A percentile compares a stretch with the other conserved stretches of the same genome.
phyloP scores from a whole-genome alignment of 345 rosid genomes.

The Citrus reticulata region DNA sequence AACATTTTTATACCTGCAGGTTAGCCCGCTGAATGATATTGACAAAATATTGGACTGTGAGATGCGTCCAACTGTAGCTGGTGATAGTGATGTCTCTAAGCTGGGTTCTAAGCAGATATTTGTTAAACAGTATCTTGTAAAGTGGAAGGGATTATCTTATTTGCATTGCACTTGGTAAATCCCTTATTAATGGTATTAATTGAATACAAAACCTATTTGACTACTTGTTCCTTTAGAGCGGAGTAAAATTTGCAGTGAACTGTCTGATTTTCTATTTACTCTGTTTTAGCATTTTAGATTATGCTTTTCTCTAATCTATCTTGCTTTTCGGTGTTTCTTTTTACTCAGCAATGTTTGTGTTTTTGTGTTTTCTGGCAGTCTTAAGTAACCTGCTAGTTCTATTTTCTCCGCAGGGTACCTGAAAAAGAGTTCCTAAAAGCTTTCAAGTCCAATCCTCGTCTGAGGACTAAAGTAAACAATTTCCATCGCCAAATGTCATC shows the following conservation, averaged over 20 bases:
- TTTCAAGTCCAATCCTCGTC: conserved; percentile 85
- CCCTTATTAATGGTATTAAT: neutral
- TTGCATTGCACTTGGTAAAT: conserved; percentile 94
- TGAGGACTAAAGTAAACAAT: conserved; percentile 85
- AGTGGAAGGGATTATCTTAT: conserved; percentile 98
- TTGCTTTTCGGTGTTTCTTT: neutral
- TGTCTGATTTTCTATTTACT: neutral
- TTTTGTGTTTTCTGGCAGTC: conserved; percentile 1
- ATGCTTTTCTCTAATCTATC: neutral
- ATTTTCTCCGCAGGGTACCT: conserved; percentile 59
- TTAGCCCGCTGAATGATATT: conserved; percentile 90
- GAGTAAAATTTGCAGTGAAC: conserved; percentile 5
- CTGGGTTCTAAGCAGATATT: conserved; percentile 66
- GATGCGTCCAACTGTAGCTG: conserved; percentile 88
- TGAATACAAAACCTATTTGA: neutral
- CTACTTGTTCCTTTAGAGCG: neutral
- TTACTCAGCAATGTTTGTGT: neutral
- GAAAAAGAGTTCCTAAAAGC: conserved; percentile 93
- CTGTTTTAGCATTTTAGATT: neutral
- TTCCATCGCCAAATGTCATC: conserved; percentile 76
- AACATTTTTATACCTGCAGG: conserved; percentile 50
- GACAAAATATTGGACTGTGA: conserved; percentile 92
- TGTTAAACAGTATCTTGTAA: conserved; percentile 95
- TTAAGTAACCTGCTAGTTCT: conserved; percentile 3
- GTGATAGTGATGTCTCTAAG: conserved; percentile 56